Base-by-base conservation (phyloP, 108 stramenopile genomes). In the Cyclotella sp. region DNA sequence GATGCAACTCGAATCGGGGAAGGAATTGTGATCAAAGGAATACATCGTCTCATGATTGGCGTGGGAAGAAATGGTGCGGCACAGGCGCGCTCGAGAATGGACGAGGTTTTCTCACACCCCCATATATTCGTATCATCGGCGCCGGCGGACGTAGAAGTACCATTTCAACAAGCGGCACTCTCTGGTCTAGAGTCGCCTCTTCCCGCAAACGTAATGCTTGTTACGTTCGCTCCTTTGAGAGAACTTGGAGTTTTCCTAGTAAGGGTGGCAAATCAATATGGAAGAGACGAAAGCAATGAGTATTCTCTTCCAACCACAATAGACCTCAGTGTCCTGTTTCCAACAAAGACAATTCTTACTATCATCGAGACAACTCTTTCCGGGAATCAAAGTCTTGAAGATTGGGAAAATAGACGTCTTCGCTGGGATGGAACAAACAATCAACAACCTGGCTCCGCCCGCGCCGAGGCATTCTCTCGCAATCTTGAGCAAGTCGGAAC, bases 181-280 rank as follows among this genome's bases (percentile, higher is more conserved):
- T 79, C 84, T 52, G 82, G 70, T 9, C n/a, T 82, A 5, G 67
- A 63, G 24, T 43, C 77, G 8, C 34, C 71, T 11, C 77, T 96
- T 21, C 93, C 95, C 3, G 30, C 68, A 2, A 90, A 93, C 62
- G 77, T 96, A 10, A 84, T 90, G 85, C 53, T 95, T 30, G 74
- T 93, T 13, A 92, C 94, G 12, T 88, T 88, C 44, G 53, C 40
- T 53, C 13, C 77, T 76, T 29, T 61, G 46, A 81, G 43, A 15
- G 42, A 44, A 41, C 65, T 54, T 21, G 67, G 21, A 41, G 58
- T 39, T n/a, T 89, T 80, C 55, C 59, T 95, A 54, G 43, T 93
- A 22, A 94, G 97, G n/a, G 64, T 97, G n/a, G 95, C 86, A 10
- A 97, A 98, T 87, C 93, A 96, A 73, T 97, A 90, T 67, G 94